A percentile compares a stretch with the other conserved stretches of the same genome.
phyloP scores from a whole-genome alignment of 2,329 filamentous ascomycete species.

The Cladosporium velox region DNA sequence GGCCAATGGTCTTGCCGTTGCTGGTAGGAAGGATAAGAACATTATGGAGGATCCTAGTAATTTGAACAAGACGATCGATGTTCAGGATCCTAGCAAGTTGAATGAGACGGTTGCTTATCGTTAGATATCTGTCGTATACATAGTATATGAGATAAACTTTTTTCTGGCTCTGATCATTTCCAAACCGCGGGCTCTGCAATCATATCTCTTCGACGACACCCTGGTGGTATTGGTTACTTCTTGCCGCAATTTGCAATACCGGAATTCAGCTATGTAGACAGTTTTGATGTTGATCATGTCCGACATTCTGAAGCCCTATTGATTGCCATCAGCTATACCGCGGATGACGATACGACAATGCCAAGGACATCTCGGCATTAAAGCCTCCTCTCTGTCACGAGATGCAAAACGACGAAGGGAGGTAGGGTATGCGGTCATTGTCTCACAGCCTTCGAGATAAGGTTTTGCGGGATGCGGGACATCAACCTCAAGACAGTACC shows the following conservation, averaged over 20 bases:
- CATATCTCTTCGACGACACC: background rate
- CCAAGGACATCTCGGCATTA: background rate
- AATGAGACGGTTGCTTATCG: background rate
- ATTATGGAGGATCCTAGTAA: constrained; percentile 13
- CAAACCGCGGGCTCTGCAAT: background rate
- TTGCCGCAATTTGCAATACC: background rate
- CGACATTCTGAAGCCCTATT: background rate
- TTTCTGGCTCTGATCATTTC: background rate
- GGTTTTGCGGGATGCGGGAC: constrained; percentile 3
- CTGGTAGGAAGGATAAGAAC: constrained; percentile 29
- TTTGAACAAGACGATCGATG: constrained; percentile 13
- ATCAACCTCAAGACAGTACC: background rate
- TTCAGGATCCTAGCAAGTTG: background rate
- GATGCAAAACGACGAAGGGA: background rate
- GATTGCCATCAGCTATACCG: background rate
- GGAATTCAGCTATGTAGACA: background rate
- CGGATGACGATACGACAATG: background rate
- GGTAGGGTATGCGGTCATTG: constrained; percentile 7
- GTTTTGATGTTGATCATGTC: background rate
- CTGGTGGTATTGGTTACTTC: background rate
- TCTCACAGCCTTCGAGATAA: background rate
- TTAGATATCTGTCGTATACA: background rate
- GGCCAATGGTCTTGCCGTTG: constrained; percentile 25
- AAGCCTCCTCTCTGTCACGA: background rate
- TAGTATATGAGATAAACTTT: too few species aligned